Evolutionary conservation across 2,329 filamentous ascomycete genomes (phyloP), one percentile per base, ranked within the genome.

Genomic region (Pestalotiopsis fici): DNA sequence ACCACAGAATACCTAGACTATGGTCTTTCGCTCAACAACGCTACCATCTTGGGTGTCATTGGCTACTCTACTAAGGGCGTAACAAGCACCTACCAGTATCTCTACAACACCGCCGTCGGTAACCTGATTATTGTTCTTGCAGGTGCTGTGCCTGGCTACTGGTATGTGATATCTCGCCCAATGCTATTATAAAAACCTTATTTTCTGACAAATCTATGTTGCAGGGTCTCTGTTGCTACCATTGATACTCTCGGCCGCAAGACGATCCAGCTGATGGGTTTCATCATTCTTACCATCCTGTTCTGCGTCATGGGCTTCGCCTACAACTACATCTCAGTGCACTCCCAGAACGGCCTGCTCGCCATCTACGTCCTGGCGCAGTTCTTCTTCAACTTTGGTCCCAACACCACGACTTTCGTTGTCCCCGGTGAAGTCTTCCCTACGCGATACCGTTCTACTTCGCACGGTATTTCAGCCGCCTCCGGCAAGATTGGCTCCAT

Each of bases 131-230:
- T 95, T 63, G 90, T 94, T 72, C 88, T 92, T 68, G 92, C 93
- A 3, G 93, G 92, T 67, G 91, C 93, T 60, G 92, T 95, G 15
- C 93, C 93, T 0, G 93, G 93, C 15, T 95, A 95, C 83, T 95
- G 92, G 92, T 61, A 92, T 95, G 15, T 35, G 6, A 35, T 35
- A 35, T 35, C 31, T 7, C 11, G 31, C 7, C 31, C 7, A 35
- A 3, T 35, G 6, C 11, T 11, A 11, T 35, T 2, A 2, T 35
- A 11, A 35, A 35, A 35, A 35, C 31, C 11, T 35, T 35, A 6
- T 35, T 11, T 11, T 6, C 31, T 35, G 11, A 35, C 31, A 35
- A 6, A 35, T 35, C 92, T 92, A 0, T 92, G 93, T 13, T 95
- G 94, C 83, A 95, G 92, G 92, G 87, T 93, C 18, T 93, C 91